Conservation (phyloP, 208 protist species). For the Wallacemonas sp. region DNA sequence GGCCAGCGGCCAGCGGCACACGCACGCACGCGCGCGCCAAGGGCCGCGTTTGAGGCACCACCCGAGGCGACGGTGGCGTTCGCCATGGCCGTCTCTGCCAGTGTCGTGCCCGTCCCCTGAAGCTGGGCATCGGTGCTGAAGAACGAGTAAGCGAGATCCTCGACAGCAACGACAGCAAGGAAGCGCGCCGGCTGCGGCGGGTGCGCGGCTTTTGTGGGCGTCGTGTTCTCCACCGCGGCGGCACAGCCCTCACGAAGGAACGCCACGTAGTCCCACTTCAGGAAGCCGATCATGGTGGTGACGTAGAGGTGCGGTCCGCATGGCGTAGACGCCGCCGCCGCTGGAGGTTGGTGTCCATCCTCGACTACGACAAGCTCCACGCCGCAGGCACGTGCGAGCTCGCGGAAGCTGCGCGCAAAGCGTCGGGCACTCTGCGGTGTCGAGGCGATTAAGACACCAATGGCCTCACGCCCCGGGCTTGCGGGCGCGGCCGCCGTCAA, state of each 20-base stretch:
- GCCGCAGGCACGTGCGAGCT: background rate
- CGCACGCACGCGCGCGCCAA: background rate
- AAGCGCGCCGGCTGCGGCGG: background rate
- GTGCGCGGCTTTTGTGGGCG: background rate
- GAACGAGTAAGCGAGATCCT: background rate
- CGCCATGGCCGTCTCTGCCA: background rate
- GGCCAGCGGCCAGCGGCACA: background rate
- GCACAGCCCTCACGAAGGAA: background rate
- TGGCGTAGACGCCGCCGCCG: background rate
- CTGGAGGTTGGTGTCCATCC: background rate
- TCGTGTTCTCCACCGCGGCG: background rate
- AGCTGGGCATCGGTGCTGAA: background rate
- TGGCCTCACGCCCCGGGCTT: slow-evolving; percentile 17
- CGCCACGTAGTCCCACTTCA: slow-evolving; percentile 5
- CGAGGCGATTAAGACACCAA: background rate
- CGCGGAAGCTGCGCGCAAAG: background rate
- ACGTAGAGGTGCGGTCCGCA: background rate
- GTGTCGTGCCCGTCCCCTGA: background rate
- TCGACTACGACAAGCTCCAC: slow-evolving; percentile 6
- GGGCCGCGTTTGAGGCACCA: too few species aligned
- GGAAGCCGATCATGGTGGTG: background rate
- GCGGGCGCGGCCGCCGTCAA: slow-evolving; percentile 17
- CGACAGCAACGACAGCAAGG: background rate
- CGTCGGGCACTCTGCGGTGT: background rate
- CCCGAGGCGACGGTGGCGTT: background rate